Conservation (phyloP, 441 rosid species). For the Adansonia gregorii region DNA sequence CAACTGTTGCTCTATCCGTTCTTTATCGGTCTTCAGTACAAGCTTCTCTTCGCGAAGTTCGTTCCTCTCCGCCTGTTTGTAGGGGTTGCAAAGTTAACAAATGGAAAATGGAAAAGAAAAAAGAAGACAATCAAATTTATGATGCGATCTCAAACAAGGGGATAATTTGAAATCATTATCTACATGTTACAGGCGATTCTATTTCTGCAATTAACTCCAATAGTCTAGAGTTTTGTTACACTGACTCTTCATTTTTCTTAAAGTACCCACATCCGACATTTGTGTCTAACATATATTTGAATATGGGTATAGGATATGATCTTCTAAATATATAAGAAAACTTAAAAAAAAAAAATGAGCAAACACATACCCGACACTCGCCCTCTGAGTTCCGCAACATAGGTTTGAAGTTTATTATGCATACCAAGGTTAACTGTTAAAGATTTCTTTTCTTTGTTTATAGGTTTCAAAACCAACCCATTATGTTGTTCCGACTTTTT, state of each 20-base stretch:
- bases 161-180: not conserved
- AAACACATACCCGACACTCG: too few relatives aligned
- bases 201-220: not conserved
- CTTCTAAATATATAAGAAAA: too few relatives aligned
- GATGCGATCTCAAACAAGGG: not conserved
- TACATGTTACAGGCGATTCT: not conserved
- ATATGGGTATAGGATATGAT: too few relatives aligned
- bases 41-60: conserved; percentile 90
- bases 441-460: not conserved
- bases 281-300: too few relatives aligned
- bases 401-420: not conserved
- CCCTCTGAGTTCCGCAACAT: too few relatives aligned
- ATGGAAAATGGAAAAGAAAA: not conserved
- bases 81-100: conserved; percentile 6
- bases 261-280: too few relatives aligned
- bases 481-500: too few relatives aligned
- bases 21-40: conserved; percentile 71
- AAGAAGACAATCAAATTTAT: conserved; percentile 18
- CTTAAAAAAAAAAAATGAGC: not conserved
- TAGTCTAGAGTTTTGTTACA: not conserved
- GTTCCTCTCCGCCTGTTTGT: conserved; percentile 72
- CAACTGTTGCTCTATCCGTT: conserved; percentile 70
- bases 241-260: too few relatives aligned
- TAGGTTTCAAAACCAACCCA: not conserved
- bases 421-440: too few relatives aligned